These are phyloP conservation scores for Mortierella sp. DNA, from an alignment of 371 early-diverging fungal species.

Conservation along the genomic window DNA sequence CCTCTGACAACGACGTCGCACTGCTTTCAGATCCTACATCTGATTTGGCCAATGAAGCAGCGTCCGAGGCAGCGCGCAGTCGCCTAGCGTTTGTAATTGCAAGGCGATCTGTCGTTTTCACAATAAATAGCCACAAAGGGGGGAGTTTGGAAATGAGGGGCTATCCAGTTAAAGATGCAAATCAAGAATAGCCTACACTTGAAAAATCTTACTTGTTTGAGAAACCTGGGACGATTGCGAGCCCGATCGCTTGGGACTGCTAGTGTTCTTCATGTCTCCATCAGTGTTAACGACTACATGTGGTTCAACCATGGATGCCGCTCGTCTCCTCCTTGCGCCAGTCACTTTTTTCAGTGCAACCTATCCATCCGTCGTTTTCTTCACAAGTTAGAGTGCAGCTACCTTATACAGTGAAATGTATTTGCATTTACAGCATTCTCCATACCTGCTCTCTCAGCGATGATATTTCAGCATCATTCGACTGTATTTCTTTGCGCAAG, in stretches of 20 bases:
- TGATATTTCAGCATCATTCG: constrained; percentile 65
- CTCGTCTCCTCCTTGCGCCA: constrained; percentile 42
- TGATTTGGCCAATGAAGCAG: constrained; percentile 39
- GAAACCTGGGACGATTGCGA: constrained; percentile 39
- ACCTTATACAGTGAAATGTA: too few relatives aligned
- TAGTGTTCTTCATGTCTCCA: constrained; percentile 19
- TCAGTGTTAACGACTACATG: constrained; percentile 29
- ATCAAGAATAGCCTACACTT: background rate
- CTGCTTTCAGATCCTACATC: constrained; percentile 31
- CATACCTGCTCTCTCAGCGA: constrained; percentile 50
- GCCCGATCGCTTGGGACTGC: constrained; percentile 22
- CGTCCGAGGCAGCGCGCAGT: constrained; percentile 48
- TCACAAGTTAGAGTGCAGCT: too few relatives aligned
- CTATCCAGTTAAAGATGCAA: too few relatives aligned
- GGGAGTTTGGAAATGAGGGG: background rate
- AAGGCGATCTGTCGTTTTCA: constrained; percentile 24
- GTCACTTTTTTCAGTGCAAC: constrained; percentile 48
- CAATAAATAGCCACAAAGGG: background rate
- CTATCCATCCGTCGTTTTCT: constrained; percentile 5
- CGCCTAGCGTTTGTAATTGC: constrained; percentile 39
- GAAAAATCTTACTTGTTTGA: constrained; percentile 34
- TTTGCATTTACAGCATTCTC: too few relatives aligned
- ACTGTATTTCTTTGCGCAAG: constrained; percentile 63
- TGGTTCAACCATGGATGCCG: constrained; percentile 45
- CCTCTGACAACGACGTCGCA: constrained; percentile 29